Base-by-base conservation (phyloP, 2,329 filamentous ascomycete species). In the Fonsecaea pugnacius region DNA sequence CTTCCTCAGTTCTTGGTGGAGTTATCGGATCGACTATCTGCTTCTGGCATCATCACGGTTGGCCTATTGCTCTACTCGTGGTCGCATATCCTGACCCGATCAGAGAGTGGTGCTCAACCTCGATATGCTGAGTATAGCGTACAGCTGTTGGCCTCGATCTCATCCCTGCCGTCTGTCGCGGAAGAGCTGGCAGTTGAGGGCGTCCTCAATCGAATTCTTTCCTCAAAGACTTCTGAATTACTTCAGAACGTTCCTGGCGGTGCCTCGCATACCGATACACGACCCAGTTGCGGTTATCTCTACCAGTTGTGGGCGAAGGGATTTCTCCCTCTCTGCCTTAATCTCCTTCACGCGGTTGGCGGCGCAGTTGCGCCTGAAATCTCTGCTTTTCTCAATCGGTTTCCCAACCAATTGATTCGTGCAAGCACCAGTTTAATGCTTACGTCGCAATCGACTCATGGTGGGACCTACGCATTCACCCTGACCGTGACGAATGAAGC, bases 121-220 rank as follows among this genome's bases (percentile, higher is more conserved):
- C 82, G 98, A 33, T 98, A 97, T 75, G 95, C 93, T 68, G 93
- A 97, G 74, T 85, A 97, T n/a, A 91, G 91, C 72, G 84, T 96
- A 46, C 84, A 93, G 30, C 96, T 98, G 77, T 83, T 99, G 14
- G 86, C 96, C 24, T 91, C 96, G 70, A 84, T 99, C 12, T 96
- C 93, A 1, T 89, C 87, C 14, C 84, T 98, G 14, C 90, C 91
- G 0, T 78, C 86, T 18, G 84, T 98, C 58, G 94, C 95, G 2
- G 94, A 98, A 75, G 90, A 95, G 68, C 87, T 99, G 71, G 95
- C 94, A 0, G 89, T 92, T 46, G 92, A 96, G 71, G 92, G 91
- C 35, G 82, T 96, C 14, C 84, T 99, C 5, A 87, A 88, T 70
- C 90, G 91, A 66, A 81, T 98, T 57, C 87, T 90, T 21, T 89